Percentiles rank a stretch among this genome's conserved stretches.
These are phyloP conservation scores for Pezicula carpinea DNA, from an alignment of 2,329 filamentous ascomycete species.

Conservation along the genomic window DNA sequence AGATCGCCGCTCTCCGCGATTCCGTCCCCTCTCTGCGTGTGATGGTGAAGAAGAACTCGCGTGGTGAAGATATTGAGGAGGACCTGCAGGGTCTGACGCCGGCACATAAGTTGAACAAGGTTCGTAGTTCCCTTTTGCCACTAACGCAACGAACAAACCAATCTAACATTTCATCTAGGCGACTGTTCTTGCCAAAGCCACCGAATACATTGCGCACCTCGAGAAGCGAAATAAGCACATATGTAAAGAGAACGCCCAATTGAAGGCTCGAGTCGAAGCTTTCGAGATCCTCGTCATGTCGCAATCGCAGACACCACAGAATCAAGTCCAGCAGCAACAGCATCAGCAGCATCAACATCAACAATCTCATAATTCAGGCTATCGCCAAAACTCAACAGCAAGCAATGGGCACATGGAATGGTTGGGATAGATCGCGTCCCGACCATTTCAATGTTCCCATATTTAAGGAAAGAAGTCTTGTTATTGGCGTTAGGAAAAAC, in stretches of 20 bases:
- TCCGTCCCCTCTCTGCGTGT: constrained; percentile 66
- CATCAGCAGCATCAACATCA: not conserved
- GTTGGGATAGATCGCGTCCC: no score
- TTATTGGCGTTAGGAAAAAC: no score
- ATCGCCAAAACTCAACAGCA: no score
- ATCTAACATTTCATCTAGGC: constrained; percentile 12
- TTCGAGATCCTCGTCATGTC: constrained; percentile 76
- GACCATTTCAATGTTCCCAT: no score
- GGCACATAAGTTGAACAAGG: constrained; percentile 68
- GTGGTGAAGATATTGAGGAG: constrained; percentile 54
- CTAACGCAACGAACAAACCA: not conserved
- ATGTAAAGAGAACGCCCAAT: constrained; percentile 71
- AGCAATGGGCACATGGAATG: no score
- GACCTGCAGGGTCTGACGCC: constrained; percentile 55
- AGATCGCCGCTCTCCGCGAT: constrained; percentile 71
- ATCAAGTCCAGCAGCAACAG: constrained; percentile 2
- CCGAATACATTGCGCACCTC: constrained; percentile 89
- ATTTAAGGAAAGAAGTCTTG: no score
- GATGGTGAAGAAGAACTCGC: constrained; percentile 38
- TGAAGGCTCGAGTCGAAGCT: constrained; percentile 74
- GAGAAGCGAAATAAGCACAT: constrained; percentile 84
- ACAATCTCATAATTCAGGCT: not conserved
- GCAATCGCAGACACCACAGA: not conserved
- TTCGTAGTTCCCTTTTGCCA: constrained; percentile 4
- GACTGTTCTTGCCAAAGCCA: constrained; percentile 79